phyloP scores from a whole-genome alignment of 1,284 basidiomycete species.

The Pyrrhoderma lamaoense region DNA sequence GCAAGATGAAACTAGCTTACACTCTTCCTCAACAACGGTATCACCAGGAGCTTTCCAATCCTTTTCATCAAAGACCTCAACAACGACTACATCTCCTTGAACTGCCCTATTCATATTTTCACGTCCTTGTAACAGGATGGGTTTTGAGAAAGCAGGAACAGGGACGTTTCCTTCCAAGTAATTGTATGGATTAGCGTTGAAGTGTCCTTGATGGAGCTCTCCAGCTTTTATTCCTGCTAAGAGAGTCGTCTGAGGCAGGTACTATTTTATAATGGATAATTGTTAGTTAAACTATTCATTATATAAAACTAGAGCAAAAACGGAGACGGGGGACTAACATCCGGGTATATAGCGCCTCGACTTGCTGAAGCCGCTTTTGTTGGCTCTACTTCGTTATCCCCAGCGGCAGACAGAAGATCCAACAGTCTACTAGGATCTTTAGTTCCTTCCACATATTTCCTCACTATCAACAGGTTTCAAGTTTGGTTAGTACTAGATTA shows the following conservation, averaged over 20 bases:
- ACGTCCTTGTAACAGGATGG: conserved; percentile 81
- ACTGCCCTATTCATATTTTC: conserved; percentile 96
- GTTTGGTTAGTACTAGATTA: too few species aligned
- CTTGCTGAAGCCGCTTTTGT: conserved; percentile 43
- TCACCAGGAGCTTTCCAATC: conserved; percentile 94
- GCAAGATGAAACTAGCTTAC: conserved; percentile 36
- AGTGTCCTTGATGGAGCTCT: conserved; percentile 85
- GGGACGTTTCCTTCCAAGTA: conserved; percentile 91
- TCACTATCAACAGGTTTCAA: conserved; percentile 49
- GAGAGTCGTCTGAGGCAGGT: conserved; percentile 70
- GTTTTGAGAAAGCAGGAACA: conserved; percentile 66
- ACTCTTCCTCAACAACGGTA: conserved; percentile 89
- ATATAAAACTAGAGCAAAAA: too few species aligned
- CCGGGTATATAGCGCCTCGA: conserved; percentile 65
- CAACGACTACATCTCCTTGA: conserved; percentile 88
- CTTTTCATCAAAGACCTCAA: conserved; percentile 81
- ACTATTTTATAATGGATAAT: conserved; percentile 40
- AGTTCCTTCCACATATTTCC: conserved; percentile 74
- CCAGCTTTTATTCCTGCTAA: conserved; percentile 83
- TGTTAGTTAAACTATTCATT: background rate
- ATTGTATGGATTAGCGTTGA: conserved; percentile 94
- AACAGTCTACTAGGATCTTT: conserved; percentile 57
- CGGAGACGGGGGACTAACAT: conserved; percentile 56
- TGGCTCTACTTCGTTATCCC: conserved; percentile 52
- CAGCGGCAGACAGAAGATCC: conserved; percentile 72